phyloP scores from a whole-genome alignment of 2,329 filamentous ascomycete species.

The Waltergamsia citrina region DNA sequence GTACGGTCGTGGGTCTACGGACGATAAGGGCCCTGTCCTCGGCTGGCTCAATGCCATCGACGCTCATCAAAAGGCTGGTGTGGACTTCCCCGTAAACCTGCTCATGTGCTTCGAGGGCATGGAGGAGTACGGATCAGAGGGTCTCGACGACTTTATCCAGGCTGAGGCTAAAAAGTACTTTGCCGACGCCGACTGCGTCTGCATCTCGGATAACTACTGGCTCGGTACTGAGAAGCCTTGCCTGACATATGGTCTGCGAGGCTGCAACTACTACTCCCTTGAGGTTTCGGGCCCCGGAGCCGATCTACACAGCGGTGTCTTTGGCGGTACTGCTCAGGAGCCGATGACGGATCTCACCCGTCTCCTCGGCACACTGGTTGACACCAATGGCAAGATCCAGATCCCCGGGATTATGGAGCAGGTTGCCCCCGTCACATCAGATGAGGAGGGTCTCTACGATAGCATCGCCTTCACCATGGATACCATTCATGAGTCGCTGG shows the following conservation, averaged over 20 bases:
- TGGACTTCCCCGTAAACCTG: conserved; percentile 94
- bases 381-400: conserved; percentile 83
- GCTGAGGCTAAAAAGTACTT: conserved; percentile 91
- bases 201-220: conserved; percentile 99
- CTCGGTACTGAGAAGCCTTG: conserved; percentile 97
- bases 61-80: conserved; percentile 87
- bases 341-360: conserved; percentile 94
- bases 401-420: conserved; percentile 93
- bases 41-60: conserved; percentile 98
- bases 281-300: conserved; percentile 85
- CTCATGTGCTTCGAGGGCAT: conserved; percentile 99
- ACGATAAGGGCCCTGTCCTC: conserved; percentile 95
- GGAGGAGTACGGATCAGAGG: conserved; percentile 98
- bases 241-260: conserved; percentile 91
- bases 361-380: conserved; percentile 75
- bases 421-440: conserved; percentile 77
- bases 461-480: conserved; percentile 94
- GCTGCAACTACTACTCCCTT: conserved; percentile 95
- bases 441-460: conserved; percentile 83
- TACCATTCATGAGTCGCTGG: conserved; percentile 84
- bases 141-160: conserved; percentile 88
- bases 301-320: conserved; percentile 94
- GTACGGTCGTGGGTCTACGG: conserved; percentile 91
- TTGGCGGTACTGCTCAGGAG: conserved; percentile 92
- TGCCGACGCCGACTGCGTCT: conserved; percentile 89